Base-by-base conservation (phyloP, 2,329 filamentous ascomycete genomes). In the Fusarium nygamai region DNA sequence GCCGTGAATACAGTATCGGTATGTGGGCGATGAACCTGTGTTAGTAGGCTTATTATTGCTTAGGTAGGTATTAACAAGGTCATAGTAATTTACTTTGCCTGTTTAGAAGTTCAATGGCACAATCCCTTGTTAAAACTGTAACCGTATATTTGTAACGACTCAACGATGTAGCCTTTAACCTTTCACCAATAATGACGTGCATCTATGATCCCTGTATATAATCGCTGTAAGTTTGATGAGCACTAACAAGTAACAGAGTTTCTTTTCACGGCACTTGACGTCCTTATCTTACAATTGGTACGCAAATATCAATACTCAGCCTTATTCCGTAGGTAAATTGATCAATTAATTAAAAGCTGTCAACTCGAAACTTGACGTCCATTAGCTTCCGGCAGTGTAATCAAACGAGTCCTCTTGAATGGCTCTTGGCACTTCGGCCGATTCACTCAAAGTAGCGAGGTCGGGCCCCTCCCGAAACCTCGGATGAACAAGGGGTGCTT, bases 401-500 rank as follows among this genome's bases (percentile, higher is more conserved):
- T 57, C 20, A 33, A 61, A 69, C 29, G 51, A 39, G 38, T 14
- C 24, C 46, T 33, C 20, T 39, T 43, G 36, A 63, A 47, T 11
- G n/a, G 20, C 14, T 65, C 51, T 70, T 70, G 66, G 67, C 67
- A 47, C 39, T 36, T 71, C 68, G 68, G 67, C 19, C 68, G 31
- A 72, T 54, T 22, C 36, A 64, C 68, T 64, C 34, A 67, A 72
- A 64, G 63, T 34, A 63, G 68, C 33, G 59, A 51, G 59, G 46
- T 33, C 59, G 61, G 61, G 13, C n/a, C 54, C 67, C 53, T 67
- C 64, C 73, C 71, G 71, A 76, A 76, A 76, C 71, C 62, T 65
- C 47, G 54, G 67, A 67, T 53, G 61, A 67, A 67, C 64, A 54
- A 70, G 72, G 75, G 64, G 46, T 75, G 75, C 68, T 74, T 72